Evolutionary conservation across 257 asterid genomes (phyloP).

Genomic region (Haberlea rhodopensis): DNA sequence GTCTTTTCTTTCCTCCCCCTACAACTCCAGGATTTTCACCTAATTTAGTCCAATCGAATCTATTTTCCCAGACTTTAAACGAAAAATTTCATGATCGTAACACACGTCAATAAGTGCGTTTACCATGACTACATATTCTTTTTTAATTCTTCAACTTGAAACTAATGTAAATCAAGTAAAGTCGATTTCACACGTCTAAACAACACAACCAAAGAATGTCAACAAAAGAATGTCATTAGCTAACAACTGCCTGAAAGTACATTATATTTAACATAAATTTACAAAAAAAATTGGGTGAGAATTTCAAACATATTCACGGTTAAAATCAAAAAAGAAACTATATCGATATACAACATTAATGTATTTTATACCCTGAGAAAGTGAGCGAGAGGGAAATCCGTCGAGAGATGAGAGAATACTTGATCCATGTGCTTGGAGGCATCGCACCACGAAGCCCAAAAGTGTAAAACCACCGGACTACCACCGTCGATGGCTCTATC

Average conservation of each 20-base stretch:
- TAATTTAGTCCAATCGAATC: neutral
- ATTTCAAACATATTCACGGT: neutral
- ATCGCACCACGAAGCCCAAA: constrained; percentile 99
- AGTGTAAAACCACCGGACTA: constrained; percentile 59
- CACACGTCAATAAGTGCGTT: neutral
- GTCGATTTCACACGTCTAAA: neutral
- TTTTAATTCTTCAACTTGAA: constrained; percentile 1
- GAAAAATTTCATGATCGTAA: neutral
- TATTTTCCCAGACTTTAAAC: constrained; percentile 6
- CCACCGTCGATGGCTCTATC: constrained; percentile 44
- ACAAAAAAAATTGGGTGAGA: no score
- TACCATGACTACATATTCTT: neutral
- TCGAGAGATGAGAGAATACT: no score
- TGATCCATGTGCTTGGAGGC: constrained; percentile 99
- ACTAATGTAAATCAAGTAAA: constrained; percentile 4
- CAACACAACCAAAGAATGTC: neutral
- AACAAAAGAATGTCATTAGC: neutral
- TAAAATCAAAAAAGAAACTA: neutral
- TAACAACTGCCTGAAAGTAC: no score
- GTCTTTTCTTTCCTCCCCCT: neutral
- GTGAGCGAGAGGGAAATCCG: constrained; percentile 90
- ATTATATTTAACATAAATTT: no score
- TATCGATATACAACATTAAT: neutral
- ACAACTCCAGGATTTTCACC: neutral
- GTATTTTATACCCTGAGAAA: constrained; percentile 74